These are phyloP conservation scores for Sapria himalayana DNA, from an alignment of 345 rosid genomes.

Conservation along the genomic window DNA sequence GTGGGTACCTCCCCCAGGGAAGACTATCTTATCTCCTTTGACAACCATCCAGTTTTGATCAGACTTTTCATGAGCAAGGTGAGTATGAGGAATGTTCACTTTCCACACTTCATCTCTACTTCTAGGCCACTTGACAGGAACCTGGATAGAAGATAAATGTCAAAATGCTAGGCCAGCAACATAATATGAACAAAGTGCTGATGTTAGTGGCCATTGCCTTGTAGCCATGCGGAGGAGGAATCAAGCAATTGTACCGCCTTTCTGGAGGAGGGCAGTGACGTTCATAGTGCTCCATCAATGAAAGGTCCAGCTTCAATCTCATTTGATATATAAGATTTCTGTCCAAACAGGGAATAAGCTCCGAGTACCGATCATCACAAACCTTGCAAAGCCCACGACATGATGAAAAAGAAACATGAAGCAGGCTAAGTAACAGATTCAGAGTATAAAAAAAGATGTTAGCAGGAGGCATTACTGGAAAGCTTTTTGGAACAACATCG, in stretches of 20 bases:
- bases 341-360: conserved; percentile 87
- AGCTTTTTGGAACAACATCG: conserved; percentile 34
- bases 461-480: conserved; percentile 44
- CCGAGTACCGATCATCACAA: conserved; percentile 90
- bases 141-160: conserved; percentile 18
- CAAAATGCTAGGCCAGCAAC: neutral
- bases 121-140: conserved; percentile 96
- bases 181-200: neutral
- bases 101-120: conserved; percentile 99
- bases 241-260: conserved; percentile 80
- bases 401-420: neutral
- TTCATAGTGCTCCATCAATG: conserved; percentile 95
- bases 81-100: conserved; percentile 96
- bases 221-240: conserved; percentile 94
- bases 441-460: conserved; percentile 1
- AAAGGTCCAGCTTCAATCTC: conserved; percentile 89
- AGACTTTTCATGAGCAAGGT: conserved; percentile 94
- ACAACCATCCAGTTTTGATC: conserved; percentile 99
- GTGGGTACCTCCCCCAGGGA: conserved; percentile 99
- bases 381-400: conserved; percentile 25
- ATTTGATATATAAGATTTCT: conserved; percentile 73
- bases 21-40: conserved; percentile 77
- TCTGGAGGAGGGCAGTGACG: conserved; percentile 94
- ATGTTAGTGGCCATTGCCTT: conserved; percentile 28
- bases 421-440: conserved; percentile 3